Base-by-base conservation (phyloP, 1,284 basidiomycete genomes). In the Ganoderma meredithae region DNA sequence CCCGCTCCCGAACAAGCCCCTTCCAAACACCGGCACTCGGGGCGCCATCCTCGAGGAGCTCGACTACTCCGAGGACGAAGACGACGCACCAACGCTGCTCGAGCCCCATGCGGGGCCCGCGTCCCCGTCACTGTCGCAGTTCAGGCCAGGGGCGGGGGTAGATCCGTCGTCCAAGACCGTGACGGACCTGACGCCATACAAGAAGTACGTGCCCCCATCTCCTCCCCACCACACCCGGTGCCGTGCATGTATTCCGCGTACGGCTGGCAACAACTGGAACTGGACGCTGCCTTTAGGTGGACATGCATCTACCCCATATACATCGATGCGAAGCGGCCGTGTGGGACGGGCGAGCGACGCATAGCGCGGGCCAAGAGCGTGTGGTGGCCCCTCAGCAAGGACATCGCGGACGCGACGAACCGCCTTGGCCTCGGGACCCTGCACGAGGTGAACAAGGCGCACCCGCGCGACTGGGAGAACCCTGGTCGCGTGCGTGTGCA, bases 401-500 rank as follows among this genome's bases (percentile, higher is more conserved):
- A 96, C 77, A 96, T 99, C 66, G 93, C 95, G 6, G 91, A 95
- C 69, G 96, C 95, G 1, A 91, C 92, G 39, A 87, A 84, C 72
- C 82, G 89, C 15, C 82, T 99, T 10, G 92, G 95, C 2, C 83
- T 98, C 2, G 88, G 90, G 13, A 90, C 91, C 7, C 85, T 96
- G 2, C 94, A 97, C 74, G 96, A 98, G 80, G 93, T 94, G 58
- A 87, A 89, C 77, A 97, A 96, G 81, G 86, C 88, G 39, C 97
- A 99, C 77, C 97, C 97, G 7, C 88, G 95, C 67, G 97, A 99
- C 79, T 98, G 97, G 96, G 96, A 95, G 77, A 99, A 99, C 78
- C 95, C 95, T 0, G 95, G 95, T 13, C 88, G 97, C 44, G 94
- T 98, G 69, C 91, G 96, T 73, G 94, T 98, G 40, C 93, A 95